phyloP scores from a whole-genome alignment of 768 basidiomycete genomes.

The Sarcodon sp. region DNA sequence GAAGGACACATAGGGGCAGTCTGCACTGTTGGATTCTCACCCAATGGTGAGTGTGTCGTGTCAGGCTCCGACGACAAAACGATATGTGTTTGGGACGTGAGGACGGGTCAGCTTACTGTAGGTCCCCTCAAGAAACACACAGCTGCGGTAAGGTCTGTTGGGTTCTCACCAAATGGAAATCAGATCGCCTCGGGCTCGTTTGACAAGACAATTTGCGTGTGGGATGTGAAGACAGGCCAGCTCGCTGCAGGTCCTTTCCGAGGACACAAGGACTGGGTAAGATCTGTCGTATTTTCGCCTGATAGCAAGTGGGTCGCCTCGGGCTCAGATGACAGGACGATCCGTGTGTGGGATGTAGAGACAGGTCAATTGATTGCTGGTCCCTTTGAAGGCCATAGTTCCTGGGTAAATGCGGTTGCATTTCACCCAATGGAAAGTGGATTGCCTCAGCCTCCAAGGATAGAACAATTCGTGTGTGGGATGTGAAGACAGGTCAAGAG shows the following conservation, averaged over 20 bases:
- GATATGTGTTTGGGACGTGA: conserved; percentile 9
- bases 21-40: conserved; percentile 22
- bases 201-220: conserved; percentile 12
- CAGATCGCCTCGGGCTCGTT: conserved; percentile 11
- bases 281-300: conserved; percentile 13
- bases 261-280: conserved; percentile 9
- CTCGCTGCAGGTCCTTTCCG: not conserved
- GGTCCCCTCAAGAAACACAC: conserved; percentile 10
- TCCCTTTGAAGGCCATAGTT: conserved; percentile 7
- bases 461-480: conserved; percentile 6
- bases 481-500: conserved; percentile 5
- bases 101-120: conserved; percentile 14
- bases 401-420: conserved; percentile 20
- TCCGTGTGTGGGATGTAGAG: conserved; percentile 27
- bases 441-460: conserved; percentile 30
- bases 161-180: conserved; percentile 12
- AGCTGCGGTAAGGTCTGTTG: conserved; percentile 4
- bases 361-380: conserved; percentile 16
- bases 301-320: conserved; percentile 23
- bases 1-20: conserved; percentile 6
- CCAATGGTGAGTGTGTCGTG: conserved; percentile 27
- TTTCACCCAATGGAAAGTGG: conserved; percentile 30
- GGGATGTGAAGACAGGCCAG: conserved; percentile 11
- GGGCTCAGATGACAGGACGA: conserved; percentile 30
- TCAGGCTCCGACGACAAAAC: conserved; percentile 24